A percentile compares a stretch with the other conserved stretches of the same genome.
These are phyloP conservation scores for Leccinum discolor DNA, from an alignment of 1,284 basidiomycete genomes.

Conservation along the genomic window DNA sequence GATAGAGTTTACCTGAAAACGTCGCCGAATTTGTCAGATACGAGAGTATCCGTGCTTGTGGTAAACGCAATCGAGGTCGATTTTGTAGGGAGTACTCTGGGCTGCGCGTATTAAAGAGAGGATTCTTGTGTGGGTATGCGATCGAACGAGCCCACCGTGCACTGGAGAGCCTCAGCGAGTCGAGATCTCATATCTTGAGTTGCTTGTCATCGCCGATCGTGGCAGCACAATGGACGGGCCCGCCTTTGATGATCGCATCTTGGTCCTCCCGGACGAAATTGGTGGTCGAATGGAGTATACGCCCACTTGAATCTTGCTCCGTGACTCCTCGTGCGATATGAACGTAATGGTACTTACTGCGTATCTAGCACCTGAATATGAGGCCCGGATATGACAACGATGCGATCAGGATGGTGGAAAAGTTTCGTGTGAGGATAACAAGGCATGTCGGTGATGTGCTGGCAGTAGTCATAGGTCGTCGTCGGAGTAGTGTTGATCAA, in stretches of 20 bases:
- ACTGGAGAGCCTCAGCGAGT: conserved; percentile 54
- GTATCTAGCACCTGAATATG: conserved; percentile 60
- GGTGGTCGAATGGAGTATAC: conserved; percentile 47
- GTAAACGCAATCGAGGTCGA: conserved; percentile 68
- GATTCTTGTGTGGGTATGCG: background rate
- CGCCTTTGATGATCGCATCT: conserved; percentile 43
- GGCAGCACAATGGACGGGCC: conserved; percentile 63
- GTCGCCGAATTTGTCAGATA: conserved; percentile 88
- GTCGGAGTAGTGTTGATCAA: background rate
- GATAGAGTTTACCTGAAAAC: conserved; percentile 60
- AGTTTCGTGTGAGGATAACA: conserved; percentile 50
- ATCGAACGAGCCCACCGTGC: conserved; percentile 50
- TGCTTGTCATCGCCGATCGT: conserved; percentile 80
- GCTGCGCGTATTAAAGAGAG: conserved; percentile 14
- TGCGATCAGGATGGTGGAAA: conserved; percentile 35
- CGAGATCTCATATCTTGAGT: conserved; percentile 73
- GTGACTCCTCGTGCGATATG: conserved; percentile 9
- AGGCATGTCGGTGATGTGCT: conserved; percentile 16
- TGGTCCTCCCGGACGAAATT: conserved; percentile 33
- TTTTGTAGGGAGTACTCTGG: conserved; percentile 76
- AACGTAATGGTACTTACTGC: conserved; percentile 35
- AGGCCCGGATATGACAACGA: conserved; percentile 54
- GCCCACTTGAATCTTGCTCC: conserved; percentile 48
- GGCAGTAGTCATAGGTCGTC: background rate
- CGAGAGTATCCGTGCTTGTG: conserved; percentile 58